Base-by-base conservation (phyloP, 352 stramenopile genomes). In the Phytophthora uliginosa region DNA sequence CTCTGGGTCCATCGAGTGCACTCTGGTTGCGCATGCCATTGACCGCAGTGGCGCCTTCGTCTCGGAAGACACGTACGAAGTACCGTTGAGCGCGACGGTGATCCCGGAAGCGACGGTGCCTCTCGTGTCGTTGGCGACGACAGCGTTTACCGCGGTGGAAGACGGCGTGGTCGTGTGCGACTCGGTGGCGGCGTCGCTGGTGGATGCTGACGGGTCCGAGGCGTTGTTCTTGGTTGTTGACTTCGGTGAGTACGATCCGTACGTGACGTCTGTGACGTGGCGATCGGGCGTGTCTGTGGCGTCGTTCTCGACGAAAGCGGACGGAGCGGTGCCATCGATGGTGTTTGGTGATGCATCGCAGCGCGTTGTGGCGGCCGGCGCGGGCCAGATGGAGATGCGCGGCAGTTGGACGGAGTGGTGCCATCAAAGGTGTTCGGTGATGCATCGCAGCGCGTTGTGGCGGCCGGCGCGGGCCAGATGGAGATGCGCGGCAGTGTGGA, bases 141-240 rank as follows among this genome's bases (percentile, higher is more conserved):
- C 53, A 4, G 31, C 17, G 7, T 75, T 76, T 42, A 48, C 38
- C 2, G 70, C 66, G 0, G 38, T 71, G 34, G 79, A 86, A 71
- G 76, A 86, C 55, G 61, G 53, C 9, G 59, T 71, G 36, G 58
- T 79, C 1, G 38, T 74, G 5, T 77, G 67, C 1, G 68, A 75
- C 51, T 57, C 60, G 18, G 63, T 84, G 1, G 31, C n/a, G 20
- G 73, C 73, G 3, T 73, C 63, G 4, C 52, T 87, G 33, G 58
- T 79, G 33, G 79, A 87, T 69, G 58, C 68, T 5, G 79, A 87
- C 22, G 71, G 74, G 13, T 87, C 79, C 0, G 77, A 87, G 48
- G 47, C 42, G 10, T 40, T 82, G 18, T 83, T 73, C 45, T 63
- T 87, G 22, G 60, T 69, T 8, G 55, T 82, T 47, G 56, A 83